Conservation (phyloP, 371 early-diverging fungal species). For the Saksenaea oblongispora region DNA sequence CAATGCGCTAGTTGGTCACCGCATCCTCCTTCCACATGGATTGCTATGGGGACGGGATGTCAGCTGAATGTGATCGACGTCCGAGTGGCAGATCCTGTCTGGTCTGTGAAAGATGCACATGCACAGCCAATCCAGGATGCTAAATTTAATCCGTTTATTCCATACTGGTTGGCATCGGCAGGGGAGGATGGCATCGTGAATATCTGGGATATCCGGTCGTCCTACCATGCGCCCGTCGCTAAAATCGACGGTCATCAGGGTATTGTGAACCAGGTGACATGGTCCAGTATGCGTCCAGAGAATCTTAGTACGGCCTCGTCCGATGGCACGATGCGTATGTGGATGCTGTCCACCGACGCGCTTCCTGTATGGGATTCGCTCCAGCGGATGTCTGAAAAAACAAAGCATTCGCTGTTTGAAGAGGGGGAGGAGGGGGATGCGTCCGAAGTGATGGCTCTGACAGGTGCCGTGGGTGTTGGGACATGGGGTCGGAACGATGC, state of each 20-base stretch:
- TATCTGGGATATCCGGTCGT: slow-evolving; percentile 77
- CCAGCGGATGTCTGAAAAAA: slow-evolving; percentile 12
- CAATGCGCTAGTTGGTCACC: slow-evolving; percentile 40
- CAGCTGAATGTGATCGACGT: slow-evolving; percentile 30
- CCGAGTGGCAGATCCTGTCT: slow-evolving; percentile 18
- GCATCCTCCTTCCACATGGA: slow-evolving; percentile 26
- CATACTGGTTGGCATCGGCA: slow-evolving; percentile 78
- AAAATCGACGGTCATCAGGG: slow-evolving; percentile 59
- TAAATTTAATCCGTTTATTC: slow-evolving; percentile 74
- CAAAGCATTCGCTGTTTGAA: slow-evolving; percentile 12
- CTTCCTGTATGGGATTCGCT: slow-evolving; percentile 28
- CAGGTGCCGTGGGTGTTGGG: slow-evolving; percentile 31
- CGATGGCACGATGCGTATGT: slow-evolving; percentile 57
- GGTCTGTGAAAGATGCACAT: slow-evolving; percentile 34
- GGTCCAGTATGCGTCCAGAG: slow-evolving; percentile 66
- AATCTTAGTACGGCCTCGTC: slow-evolving; percentile 50
- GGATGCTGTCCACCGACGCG: slow-evolving; percentile 30
- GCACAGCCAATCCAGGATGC: slow-evolving; percentile 55
- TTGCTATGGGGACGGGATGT: slow-evolving; percentile 31
- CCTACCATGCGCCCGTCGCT: slow-evolving; percentile 49
- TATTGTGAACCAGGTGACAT: slow-evolving; percentile 53
- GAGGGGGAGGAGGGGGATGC: slow-evolving; percentile 14
- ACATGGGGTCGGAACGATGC: slow-evolving; percentile 33
- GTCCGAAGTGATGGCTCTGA: slow-evolving; percentile 18
- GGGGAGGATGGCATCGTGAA: slow-evolving; percentile 70